Base-by-base conservation (phyloP, 2,329 filamentous ascomycete genomes). In the Paradendryphiella salina region DNA sequence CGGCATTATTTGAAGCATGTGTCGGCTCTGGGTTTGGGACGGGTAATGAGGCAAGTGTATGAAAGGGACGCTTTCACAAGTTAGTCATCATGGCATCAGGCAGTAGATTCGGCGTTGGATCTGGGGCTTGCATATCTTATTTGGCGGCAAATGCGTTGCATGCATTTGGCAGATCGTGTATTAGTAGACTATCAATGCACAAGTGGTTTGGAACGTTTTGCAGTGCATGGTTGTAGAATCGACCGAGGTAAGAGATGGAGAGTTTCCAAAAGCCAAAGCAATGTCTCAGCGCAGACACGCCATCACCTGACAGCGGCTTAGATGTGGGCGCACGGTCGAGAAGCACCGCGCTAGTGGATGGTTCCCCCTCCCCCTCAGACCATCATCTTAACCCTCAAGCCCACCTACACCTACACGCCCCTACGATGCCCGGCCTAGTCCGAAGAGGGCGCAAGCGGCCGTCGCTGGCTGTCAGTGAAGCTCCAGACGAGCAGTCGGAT, bases 381-480 rank as follows among this genome's bases (percentile, higher is more conserved):
- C 21, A 20, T 21, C 28, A 18, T 34, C 42, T 48, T 31, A 31
- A 39, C 36, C 33, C 21, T 9, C 41, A 18, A 42, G 18, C 28
- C 37, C 28, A 33, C 28, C 36, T 31, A 46, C 28, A 23, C 8
- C 21, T 8, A n/a, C n/a, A 52, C 11, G 18, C 20, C 20, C 33
- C 50, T 48, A 60, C 50, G 18, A 72, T 70, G 67, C 65, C 67
- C 8, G 66, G 66, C 4, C 37, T 67, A 13, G 39, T 65, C 5
- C 53, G 54, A 31, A 57, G 44, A 14, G 46, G 54, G 21, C 57
- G 59, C 5, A 72, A 72, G 46, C 67, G 69, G 1, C 46, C 52
- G 4, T 56, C 60, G 4, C 39, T 47, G 6, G 57, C 33, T 2
- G 15, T 63, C 4, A 66, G 58, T 48, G 62, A 67, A 9, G 59